Evolutionary conservation across 768 basidiomycete species (phyloP), one percentile per base, ranked within the genome.

Genomic region (Asterophora lycoperdoides): DNA sequence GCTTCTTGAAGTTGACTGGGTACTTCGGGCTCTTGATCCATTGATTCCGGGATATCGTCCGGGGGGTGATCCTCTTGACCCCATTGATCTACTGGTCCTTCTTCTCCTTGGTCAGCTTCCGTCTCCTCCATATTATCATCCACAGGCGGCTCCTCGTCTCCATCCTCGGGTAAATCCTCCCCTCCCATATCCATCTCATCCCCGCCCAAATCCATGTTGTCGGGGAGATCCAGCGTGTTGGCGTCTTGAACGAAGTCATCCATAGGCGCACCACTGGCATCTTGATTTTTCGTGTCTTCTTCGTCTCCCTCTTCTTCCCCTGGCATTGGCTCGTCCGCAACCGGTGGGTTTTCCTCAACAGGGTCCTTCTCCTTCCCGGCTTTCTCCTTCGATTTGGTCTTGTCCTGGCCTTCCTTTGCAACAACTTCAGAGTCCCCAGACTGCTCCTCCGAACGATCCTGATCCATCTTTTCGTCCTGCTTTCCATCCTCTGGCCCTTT

Each of bases 201-300:
- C 43, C 64, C 70, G 30, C 69, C 78, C 10, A 94, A 64, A 45
- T 91, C 72, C 68, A 95, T 73, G 53, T 92, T 83, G 29, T 97
- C 94, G 0, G 95, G 95, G 8, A 98, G 75, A 59, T 98, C 88
- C 37, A 98, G 76, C 4, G 82, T 84, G 44, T 95, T 77, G 2
- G 85, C 85, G 52, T 96, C 89, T 18, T 77, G 84, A 38, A 92
- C 67, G 51, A 82, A 74, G 15, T 92, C 80, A 48, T 94, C 85
- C 68, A 93, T 75, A 9, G 86, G 81, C 7, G 80, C 79, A 10
- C 84, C 88, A 39, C 74, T 75, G 2, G 69, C 71, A 46, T 75
- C 73, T 7, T 76, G 75, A 40, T 74, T 73, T 10, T 65, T 57
- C 8, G 69, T 65, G 4, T 74, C 72, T 32, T 73, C 68, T 26